Base-by-base conservation (phyloP, 495 filamentous ascomycete genomes). In the Parachaetomium inaequale region DNA sequence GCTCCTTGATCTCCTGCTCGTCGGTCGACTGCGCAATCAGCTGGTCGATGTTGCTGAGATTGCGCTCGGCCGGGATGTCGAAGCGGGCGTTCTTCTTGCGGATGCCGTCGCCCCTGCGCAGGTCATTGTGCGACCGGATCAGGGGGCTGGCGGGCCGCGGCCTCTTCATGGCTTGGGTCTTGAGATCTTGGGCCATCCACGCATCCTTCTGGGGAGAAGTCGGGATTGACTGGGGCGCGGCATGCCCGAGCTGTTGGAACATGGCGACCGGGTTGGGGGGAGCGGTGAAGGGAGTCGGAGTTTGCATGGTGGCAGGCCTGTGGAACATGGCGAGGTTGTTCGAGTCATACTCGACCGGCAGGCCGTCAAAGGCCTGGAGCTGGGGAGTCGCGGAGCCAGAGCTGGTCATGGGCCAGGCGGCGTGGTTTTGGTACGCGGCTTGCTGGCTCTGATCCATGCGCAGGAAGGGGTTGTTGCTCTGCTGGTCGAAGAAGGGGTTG, bases 51-150 rank as follows among this genome's bases (percentile, higher is more conserved):
- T 96, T 98, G 79, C 83, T 86, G 63, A 98, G 83, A 66, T 90
- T 98, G 46, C 93, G 85, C 78, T 96, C 95, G 12, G 90, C 86
- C 5, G 94, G 94, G 63, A 99, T 98, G 71, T 98, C 94, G 76
- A 99, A 96, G 50, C 95, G 88, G 66, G 93, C 93, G 69, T 99
- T 99, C 88, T 97, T 98, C 87, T 99, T 99, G 66, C 95, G 87
- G 76, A 98, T 96, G 52, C 94, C 94, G 70, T 96, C 93, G 66
- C 92, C 87, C 66, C 92, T 84, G 50, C 84, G 74, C 72, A 93
- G 81, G 55, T 93, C 88, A 59, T 92, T 91, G 75, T 89, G 88
- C 46, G 91, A 88, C 56, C 89, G 84, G 72, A 88, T 91, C 55
- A 82, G 75, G 6, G 92, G 90, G 71, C 87, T 93, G 69, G 80